phyloP scores from a whole-genome alignment of 441 rosid genomes.

The Adansonia grandidieri region DNA sequence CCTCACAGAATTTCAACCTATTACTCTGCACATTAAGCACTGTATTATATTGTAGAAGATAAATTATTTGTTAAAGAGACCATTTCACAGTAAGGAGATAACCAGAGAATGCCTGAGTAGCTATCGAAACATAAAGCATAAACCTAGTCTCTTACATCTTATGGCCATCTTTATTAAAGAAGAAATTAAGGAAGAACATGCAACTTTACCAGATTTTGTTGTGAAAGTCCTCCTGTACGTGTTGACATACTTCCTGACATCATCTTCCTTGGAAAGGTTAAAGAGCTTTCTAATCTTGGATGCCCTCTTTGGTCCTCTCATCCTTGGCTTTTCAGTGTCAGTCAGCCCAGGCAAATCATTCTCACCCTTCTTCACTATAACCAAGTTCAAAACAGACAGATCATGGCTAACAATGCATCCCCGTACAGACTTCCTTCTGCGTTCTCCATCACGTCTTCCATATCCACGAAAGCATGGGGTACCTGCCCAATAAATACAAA shows the following conservation, averaged over 20 bases:
- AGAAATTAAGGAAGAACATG: neutral
- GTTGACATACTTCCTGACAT: slow-evolving; percentile 59
- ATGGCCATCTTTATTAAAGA: neutral
- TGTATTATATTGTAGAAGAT: neutral
- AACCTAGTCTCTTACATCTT: slow-evolving; percentile 2
- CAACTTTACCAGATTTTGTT: slow-evolving; percentile 46
- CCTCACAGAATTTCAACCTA: slow-evolving; percentile 7
- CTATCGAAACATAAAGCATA: neutral
- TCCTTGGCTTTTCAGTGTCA: slow-evolving; percentile 56
- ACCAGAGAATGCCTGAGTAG: neutral
- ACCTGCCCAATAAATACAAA: slow-evolving; percentile 34
- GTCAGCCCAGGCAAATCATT: slow-evolving; percentile 60
- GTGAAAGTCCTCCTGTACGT: slow-evolving; percentile 63
- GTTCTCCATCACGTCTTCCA: slow-evolving; percentile 62
- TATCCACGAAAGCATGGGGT: slow-evolving; percentile 59
- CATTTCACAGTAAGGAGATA: neutral
- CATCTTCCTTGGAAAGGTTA: slow-evolving; percentile 60
- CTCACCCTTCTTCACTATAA: slow-evolving; percentile 63
- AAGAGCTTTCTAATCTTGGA: slow-evolving; percentile 58
- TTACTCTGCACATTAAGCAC: neutral
- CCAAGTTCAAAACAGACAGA: slow-evolving; percentile 57
- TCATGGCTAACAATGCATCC: slow-evolving; percentile 65
- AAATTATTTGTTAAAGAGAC: neutral
- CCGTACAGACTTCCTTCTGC: slow-evolving; percentile 63
- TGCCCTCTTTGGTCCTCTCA: slow-evolving; percentile 68